Base-by-base conservation (phyloP, 164 flowering plant species). In the Litsea cubeba region DNA sequence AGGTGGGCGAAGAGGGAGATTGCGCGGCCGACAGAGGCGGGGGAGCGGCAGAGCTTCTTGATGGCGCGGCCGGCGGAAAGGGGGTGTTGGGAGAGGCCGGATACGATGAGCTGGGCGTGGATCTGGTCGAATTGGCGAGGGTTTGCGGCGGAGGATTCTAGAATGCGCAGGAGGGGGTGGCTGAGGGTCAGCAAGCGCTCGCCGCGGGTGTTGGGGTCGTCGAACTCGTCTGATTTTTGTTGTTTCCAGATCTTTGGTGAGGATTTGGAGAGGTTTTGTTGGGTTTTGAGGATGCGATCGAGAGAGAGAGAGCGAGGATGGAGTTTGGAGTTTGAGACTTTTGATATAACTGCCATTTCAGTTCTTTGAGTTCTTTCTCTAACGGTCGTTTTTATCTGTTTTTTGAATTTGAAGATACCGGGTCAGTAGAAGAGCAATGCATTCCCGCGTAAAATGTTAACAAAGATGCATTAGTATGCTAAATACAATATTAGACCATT, bases 71-170 rank as follows among this genome's bases (percentile, higher is more conserved):
- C 70, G 0, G 86, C 78, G 0, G 76, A 81, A 0, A 88, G 81
- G 22, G 91, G 60, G 79, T 88, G 82, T n/a, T 86, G 88, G 66
- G 82, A 79, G 75, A 89, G 77, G 50, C 84, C 90, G 11, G 81
- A 78, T 74, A 88, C 79, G 5, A 85, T 18, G 72, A 89, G 82
- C 66, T 85, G 93, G 26, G 89, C 32, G 50, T 85, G 89, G 22
- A 87, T 72, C 79, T 89, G 87, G 65, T 88, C 76, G 81, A 89
- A 89, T 22, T 74, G 51, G 58, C 62, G n/a, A 2, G 60, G 23
- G 28, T 68, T 68, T 11, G 35, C 40, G 11, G 35, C 63, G 78
- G 78, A 85, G 15, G 88, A 84, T 58, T 89, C 91, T 23, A 90
- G 60, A 49, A 67, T 79, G 68, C 83, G 82, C 62, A 88, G 71